Evolutionary conservation across 83 land plant genomes (phyloP), one percentile per base, ranked within the genome.

Genomic region (Diphasiastrum complanatum): DNA sequence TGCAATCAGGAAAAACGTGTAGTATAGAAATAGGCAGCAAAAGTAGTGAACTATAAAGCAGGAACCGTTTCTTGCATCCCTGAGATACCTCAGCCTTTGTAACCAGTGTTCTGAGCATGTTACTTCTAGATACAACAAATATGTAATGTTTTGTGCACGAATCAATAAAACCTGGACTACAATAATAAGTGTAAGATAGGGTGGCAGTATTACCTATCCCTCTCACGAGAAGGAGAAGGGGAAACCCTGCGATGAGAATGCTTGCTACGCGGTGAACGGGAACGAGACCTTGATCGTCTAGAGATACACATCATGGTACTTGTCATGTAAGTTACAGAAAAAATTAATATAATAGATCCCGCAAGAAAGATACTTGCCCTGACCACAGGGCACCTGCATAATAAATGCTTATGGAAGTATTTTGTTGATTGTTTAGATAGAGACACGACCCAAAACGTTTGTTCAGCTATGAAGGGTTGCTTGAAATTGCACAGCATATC

Each of bases 231-330:
- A 81, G 79, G 81, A 67, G 75, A 84, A 51, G 87, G 93, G 74
- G 88, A 87, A 81, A 83, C 85, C 88, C 88, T 84, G 87, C 88
- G 88, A 56, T 84, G 85, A 67, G 88, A 81, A 65, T 71, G 83
- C 85, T 75, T 86, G 84, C 78, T 76, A 83, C 66, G 79, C 60
- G 92, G 86, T 65, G 92, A 81, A 77, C 87, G 76, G 49, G 76
- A 72, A 73, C 51, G 76, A 60, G 76, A 74, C 57, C 77, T 73
- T 79, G 88, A 83, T 72, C 78, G 88, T 87, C 93, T 87, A 87
- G 78, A 84, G 77, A 79, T 75, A 78, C 70, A 83, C 80, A 83
- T 75, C 77, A 85, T 78, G 63, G 79, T 78, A 69, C 84, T 83
- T 56, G 77, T 55, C 63, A 40, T 64, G 84, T 83, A 78, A 86